These are phyloP conservation scores for Nakazawaea ishiwadae DNA, from an alignment of 805 yeast genomes.

Conservation along the genomic window DNA sequence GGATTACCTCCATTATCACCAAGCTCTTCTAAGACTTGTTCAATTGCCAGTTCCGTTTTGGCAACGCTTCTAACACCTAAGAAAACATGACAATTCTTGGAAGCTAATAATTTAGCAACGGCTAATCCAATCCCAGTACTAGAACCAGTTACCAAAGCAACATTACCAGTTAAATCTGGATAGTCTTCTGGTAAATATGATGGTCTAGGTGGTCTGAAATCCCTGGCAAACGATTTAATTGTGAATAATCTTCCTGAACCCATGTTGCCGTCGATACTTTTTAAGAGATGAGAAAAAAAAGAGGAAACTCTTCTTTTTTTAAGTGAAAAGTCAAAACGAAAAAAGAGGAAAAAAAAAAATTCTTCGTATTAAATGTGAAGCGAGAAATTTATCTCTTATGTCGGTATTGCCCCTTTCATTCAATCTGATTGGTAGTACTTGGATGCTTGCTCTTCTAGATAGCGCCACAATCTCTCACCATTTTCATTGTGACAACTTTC, in stretches of 20 bases:
- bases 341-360: too few relatives aligned
- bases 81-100: constrained; percentile 1
- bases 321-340: too few relatives aligned
- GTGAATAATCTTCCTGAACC: neutral
- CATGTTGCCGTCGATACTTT: neutral
- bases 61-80: neutral
- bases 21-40: constrained; percentile 20
- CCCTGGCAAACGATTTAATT: neutral
- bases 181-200: constrained; percentile 41
- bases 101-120: constrained; percentile 18
- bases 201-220: constrained; percentile 38
- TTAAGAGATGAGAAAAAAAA: neutral
- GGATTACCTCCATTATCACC: constrained; percentile 15
- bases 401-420: too few relatives aligned
- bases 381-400: too few relatives aligned
- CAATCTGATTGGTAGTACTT: neutral
- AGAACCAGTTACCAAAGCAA: constrained; percentile 35
- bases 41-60: constrained; percentile 14
- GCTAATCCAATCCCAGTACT: constrained; percentile 31
- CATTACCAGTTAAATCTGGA: constrained; percentile 32
- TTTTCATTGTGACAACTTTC: constrained; percentile 26
- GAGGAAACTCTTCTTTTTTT: too few relatives aligned
- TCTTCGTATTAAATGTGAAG: too few relatives aligned
- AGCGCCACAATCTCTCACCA: constrained; percentile 30
- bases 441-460: constrained; percentile 22